phyloP scores from a whole-genome alignment of 306 rosid species.

The Cucurbita moschata region DNA sequence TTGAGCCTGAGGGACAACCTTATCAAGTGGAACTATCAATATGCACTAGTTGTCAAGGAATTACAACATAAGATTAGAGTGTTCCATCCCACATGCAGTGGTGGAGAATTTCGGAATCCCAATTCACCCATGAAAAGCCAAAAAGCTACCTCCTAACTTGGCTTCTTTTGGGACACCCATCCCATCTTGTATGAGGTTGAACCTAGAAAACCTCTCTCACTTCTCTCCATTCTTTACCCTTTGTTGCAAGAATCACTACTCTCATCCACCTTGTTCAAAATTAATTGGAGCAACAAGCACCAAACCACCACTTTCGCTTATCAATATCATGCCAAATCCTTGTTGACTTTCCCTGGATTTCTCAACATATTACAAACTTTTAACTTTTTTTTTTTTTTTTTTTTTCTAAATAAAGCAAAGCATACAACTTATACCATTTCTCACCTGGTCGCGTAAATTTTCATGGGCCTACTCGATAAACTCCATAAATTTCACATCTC shows the following conservation, averaged over 20 bases:
- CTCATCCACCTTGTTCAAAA: neutral
- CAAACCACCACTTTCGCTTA: neutral
- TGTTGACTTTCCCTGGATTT: neutral
- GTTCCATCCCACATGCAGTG: neutral
- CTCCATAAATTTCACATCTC: neutral
- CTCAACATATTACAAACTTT: too few species aligned
- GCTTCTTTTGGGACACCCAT: neutral
- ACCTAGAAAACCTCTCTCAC: neutral
- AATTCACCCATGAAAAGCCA: neutral
- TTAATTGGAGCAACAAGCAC: neutral
- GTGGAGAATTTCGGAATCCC: neutral
- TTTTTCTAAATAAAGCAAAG: neutral
- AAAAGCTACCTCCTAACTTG: neutral
- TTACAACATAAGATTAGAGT: neutral
- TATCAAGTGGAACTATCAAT: neutral
- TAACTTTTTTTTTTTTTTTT: too few species aligned
- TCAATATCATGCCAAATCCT: neutral
- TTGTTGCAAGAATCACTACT: neutral
- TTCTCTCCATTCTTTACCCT: neutral
- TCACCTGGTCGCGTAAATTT: neutral
- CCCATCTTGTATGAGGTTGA: slow-evolving; percentile 5
- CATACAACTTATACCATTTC: neutral
- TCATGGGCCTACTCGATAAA: neutral
- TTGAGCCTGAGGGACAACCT: neutral
- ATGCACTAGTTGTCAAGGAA: neutral